Evolutionary conservation across 306 rosid genomes (phyloP).

Genomic region (Dryas octopetala): DNA sequence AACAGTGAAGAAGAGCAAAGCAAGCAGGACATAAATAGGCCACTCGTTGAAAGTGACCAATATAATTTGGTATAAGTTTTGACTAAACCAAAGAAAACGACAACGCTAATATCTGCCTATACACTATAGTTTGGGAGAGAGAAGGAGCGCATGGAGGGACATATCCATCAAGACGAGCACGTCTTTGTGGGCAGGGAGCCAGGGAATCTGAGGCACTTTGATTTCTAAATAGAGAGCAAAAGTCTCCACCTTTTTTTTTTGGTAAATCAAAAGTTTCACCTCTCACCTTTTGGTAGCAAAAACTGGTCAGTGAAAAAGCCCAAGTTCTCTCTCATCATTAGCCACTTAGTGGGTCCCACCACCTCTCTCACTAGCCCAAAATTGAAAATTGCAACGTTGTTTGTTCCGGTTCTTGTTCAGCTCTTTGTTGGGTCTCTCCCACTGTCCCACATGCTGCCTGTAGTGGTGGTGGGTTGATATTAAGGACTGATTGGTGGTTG

Average conservation of each 20-base stretch:
- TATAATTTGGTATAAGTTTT: conserved; percentile 50
- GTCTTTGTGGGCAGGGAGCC: conserved; percentile 38
- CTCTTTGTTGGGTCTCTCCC: neutral
- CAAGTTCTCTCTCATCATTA: conserved; percentile 12
- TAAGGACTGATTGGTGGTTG: no score
- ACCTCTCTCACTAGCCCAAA: no score
- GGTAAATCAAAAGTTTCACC: no score
- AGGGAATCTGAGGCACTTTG: conserved; percentile 41
- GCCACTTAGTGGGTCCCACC: conserved; percentile 13
- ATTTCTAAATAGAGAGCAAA: conserved; percentile 10
- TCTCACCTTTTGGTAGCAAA: conserved; percentile 39
- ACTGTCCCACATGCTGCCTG: neutral
- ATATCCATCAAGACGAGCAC: conserved; percentile 44
- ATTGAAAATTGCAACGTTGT: neutral
- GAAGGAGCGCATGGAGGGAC: conserved; percentile 27
- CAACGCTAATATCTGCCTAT: conserved; percentile 26
- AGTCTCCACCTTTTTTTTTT: neutral
- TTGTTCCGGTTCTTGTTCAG: neutral
- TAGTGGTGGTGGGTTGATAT: neutral
- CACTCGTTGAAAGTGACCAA: conserved; percentile 30
- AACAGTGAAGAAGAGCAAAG: conserved; percentile 35
- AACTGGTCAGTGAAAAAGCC: conserved; percentile 20
- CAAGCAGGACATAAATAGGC: conserved; percentile 31
- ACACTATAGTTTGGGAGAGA: conserved; percentile 23
- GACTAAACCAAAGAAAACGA: conserved; percentile 53